Base-by-base conservation (phyloP, 345 rosid genomes). In the Eucalyptus cloeziana region DNA sequence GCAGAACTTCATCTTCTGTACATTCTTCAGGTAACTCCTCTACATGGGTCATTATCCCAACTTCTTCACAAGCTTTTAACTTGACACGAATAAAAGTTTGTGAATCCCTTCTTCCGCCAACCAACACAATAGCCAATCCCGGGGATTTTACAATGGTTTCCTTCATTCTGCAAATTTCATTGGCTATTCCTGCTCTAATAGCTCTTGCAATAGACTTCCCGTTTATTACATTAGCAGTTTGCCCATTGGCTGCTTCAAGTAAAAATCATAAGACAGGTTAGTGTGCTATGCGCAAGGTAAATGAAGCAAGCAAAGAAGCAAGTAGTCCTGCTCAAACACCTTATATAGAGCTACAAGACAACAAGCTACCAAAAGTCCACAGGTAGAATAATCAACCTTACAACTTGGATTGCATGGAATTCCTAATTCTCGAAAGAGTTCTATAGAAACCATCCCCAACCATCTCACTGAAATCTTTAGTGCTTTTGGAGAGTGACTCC, bases 11-110 rank as follows among this genome's bases (percentile, higher is more conserved):
- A 22, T 90, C 89, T 80, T 90, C 92, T n/a, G 88, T 33, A 51
- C 90, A 92, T 49, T 88, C 87, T 85, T 90, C 80, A 10, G 93
- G 89, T 4, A 90, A 62, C 52, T 86, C 54, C 50, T 80, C 50
- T 45, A 81, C 69, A 44, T 56, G 85, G 85, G 92, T 81, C 7
- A 85, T 54, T 13, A 92, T 89, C 47, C 93, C 93, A 62, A 90
- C 91, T 45, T 88, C 86, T 69, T 88, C 86, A 86, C 93, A 90
- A 50, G 93, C 91, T 87, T 89, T 92, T n/a, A 47, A 50, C 89
- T 92, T 92, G 87, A 86, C 83, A 24, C 60, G 67, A 7, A 92
- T 86, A 76, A 81, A 92, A 87, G 92, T 69, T 7, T 62, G 37
- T 3, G 93, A 90, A 86, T 92, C 89, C 89, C 83, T 88, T 80